phyloP scores from a whole-genome alignment of 2,329 filamentous ascomycete genomes.

The Lizonia empirigonia region DNA sequence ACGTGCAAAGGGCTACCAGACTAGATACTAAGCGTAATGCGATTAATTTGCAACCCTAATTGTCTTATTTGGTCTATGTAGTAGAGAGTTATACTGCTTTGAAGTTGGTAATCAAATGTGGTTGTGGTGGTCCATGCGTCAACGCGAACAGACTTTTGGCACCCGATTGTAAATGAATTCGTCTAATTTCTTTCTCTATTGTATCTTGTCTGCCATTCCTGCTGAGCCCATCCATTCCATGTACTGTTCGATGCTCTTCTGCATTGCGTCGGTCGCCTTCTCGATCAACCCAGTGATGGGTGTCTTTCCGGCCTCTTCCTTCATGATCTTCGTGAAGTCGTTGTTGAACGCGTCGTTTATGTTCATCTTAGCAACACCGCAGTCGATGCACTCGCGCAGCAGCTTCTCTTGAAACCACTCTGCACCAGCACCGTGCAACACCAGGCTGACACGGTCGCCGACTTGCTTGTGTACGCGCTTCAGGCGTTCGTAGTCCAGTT shows the following conservation, averaged over 20 bases:
- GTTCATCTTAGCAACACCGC: slow-evolving; percentile 63
- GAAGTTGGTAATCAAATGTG: too few species aligned
- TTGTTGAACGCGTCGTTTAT: slow-evolving; percentile 65
- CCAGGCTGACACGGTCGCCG: slow-evolving; percentile 57
- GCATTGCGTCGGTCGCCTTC: slow-evolving; percentile 60
- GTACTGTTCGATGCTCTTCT: slow-evolving; percentile 60
- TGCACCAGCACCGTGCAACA: slow-evolving; percentile 64
- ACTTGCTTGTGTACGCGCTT: slow-evolving; percentile 56
- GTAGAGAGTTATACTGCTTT: too few species aligned
- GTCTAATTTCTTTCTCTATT: slow-evolving; percentile 15
- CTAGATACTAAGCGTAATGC: too few species aligned
- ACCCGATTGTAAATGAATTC: not conserved
- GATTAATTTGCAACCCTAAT: too few species aligned
- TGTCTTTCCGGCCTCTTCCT: slow-evolving; percentile 57
- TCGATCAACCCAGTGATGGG: slow-evolving; percentile 62
- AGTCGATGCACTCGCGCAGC: slow-evolving; percentile 60
- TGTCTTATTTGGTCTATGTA: too few species aligned
- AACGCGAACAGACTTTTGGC: too few species aligned
- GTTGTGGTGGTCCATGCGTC: too few species aligned
- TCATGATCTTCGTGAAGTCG: slow-evolving; percentile 55
- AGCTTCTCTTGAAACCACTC: slow-evolving; percentile 59
- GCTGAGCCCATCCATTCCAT: slow-evolving; percentile 58
- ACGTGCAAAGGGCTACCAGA: too few species aligned
- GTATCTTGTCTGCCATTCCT: slow-evolving; percentile 41
- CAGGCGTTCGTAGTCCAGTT: slow-evolving; percentile 43